Evolutionary conservation across 306 rosid genomes (phyloP).

Genomic region (Castanea crenata): DNA sequence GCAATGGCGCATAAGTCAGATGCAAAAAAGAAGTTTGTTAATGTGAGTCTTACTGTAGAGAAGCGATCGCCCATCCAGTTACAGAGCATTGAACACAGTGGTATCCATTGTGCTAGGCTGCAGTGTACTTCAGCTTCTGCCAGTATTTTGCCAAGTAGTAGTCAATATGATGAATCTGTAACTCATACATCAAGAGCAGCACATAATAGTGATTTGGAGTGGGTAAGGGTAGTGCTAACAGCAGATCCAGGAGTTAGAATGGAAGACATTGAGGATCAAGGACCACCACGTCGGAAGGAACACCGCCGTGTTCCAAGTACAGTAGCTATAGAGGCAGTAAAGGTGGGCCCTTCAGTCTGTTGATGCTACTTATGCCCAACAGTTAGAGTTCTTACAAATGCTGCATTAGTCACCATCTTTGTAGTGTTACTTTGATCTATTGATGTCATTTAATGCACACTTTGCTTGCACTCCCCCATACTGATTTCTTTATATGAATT

Average conservation of each 20-base stretch:
- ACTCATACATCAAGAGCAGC: constrained; percentile 37
- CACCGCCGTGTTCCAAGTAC: constrained; percentile 99
- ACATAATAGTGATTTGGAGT: constrained; percentile 59
- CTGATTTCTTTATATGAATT: neutral
- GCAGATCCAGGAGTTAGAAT: constrained; percentile 82
- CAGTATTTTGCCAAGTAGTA: constrained; percentile 19
- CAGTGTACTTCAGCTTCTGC: constrained; percentile 24
- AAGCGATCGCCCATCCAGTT: constrained; percentile 38
- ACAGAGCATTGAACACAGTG: constrained; percentile 25
- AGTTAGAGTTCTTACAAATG: neutral
- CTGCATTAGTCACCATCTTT: neutral
- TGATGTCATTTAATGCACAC: neutral
- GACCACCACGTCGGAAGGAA: constrained; percentile 79
- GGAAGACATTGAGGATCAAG: constrained; percentile 84
- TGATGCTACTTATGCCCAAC: neutral
- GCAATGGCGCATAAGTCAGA: constrained; percentile 88
- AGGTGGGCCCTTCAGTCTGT: constrained; percentile 46
- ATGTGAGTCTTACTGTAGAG: constrained; percentile 58
- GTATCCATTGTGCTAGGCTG: constrained; percentile 5
- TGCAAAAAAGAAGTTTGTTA: constrained; percentile 63
- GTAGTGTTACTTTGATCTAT: neutral
- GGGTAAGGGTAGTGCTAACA: constrained; percentile 81
- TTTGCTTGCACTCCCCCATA: neutral
- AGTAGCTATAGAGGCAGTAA: constrained; percentile 96
- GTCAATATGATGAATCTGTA: constrained; percentile 25